Conservation (phyloP, 1,284 basidiomycete genomes). For the Malassezia furfur region DNA sequence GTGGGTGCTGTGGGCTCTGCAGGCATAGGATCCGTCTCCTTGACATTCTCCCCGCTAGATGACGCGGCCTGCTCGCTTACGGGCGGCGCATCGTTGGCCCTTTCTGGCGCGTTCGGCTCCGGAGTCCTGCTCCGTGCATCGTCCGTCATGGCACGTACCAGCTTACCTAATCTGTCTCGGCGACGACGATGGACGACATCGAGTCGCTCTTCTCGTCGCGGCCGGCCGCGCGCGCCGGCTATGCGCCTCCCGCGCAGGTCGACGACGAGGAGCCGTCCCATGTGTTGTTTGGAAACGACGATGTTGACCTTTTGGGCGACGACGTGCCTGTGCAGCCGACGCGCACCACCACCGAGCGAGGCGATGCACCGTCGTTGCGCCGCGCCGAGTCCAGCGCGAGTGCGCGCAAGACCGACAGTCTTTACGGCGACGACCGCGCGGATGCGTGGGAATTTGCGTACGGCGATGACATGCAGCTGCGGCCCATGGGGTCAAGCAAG, state of each 20-base stretch:
- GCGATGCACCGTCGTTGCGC: not conserved
- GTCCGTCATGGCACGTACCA: no score
- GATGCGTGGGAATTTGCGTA: conserved; percentile 1
- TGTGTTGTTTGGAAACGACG: conserved; percentile 38
- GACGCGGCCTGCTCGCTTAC: no score
- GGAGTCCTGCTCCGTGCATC: no score
- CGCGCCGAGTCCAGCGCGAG: not conserved
- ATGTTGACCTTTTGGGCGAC: conserved; percentile 40
- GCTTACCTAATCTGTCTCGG: conserved; percentile 4
- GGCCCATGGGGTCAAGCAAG: conserved; percentile 24
- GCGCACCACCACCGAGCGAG: conserved; percentile 15
- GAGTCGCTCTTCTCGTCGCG: conserved; percentile 15
- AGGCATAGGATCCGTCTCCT: no score
- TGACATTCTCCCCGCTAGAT: no score
- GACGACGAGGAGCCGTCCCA: conserved; percentile 17
- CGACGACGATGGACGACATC: conserved; percentile 14
- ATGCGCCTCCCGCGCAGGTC: not conserved
- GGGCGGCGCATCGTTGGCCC: no score
- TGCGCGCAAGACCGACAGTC: not conserved
- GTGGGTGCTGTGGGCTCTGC: no score
- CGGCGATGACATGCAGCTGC: conserved; percentile 7
- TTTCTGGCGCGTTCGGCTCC: no score
- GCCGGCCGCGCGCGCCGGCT: not conserved
- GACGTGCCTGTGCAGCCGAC: conserved; percentile 30
- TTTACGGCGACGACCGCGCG: conserved; percentile 1